These are phyloP conservation scores for Hypoxylon trugodes DNA, from an alignment of 495 filamentous ascomycete species.

Conservation along the genomic window DNA sequence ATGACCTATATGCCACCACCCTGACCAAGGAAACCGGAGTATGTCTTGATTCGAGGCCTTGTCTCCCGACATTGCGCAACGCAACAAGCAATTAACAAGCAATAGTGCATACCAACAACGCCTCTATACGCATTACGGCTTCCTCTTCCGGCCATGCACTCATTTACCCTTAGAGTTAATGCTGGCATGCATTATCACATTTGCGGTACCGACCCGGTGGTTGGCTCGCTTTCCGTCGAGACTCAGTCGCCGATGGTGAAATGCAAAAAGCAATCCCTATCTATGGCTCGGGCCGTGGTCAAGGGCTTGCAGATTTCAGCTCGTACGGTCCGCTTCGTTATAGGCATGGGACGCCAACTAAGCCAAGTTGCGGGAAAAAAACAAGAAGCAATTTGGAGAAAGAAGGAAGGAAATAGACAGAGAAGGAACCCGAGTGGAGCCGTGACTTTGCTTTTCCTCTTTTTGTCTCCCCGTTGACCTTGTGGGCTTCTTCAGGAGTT, in stretches of 20 bases:
- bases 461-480: neutral
- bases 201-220: neutral
- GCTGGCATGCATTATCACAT: slow-evolving; percentile 14
- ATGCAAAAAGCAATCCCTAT: neutral
- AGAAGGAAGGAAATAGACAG: neutral
- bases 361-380: slow-evolving; percentile 4
- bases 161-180: neutral
- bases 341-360: slow-evolving; percentile 10
- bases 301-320: slow-evolving; percentile 5
- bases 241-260: slow-evolving; percentile 10
- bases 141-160: slow-evolving; percentile 19
- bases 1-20: slow-evolving; percentile 21
- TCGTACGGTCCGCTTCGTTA: neutral
- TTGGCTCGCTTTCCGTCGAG: slow-evolving; percentile 29
- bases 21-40: slow-evolving; percentile 6
- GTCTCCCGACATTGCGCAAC: neutral
- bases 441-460: neutral
- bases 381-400: neutral
- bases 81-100: neutral
- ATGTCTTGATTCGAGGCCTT: slow-evolving; percentile 29
- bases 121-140: slow-evolving; percentile 4
- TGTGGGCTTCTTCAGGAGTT: neutral
- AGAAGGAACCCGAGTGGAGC: neutral
- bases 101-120: neutral
- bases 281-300: slow-evolving; percentile 6